A percentile compares a stretch with the other conserved stretches of the same genome.
Conservation (phyloP, 179 eudicot species). For the Vitellaria paradoxa region DNA sequence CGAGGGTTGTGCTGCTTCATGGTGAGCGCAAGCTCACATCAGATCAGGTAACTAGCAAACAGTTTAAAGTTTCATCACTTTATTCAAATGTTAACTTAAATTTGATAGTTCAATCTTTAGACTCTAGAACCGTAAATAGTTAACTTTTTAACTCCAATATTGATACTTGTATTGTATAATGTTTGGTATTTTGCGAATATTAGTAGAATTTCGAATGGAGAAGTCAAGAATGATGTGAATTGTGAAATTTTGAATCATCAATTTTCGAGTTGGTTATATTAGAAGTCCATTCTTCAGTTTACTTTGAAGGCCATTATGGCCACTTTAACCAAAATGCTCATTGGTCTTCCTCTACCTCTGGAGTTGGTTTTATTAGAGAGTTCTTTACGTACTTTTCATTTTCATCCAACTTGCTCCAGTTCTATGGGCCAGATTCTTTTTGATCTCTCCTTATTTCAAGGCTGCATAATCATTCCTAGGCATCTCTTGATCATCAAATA, state of each 20-base stretch:
- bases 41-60: constrained; percentile 50
- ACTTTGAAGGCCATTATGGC: not conserved
- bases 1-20: constrained; percentile 68
- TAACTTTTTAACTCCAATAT: not conserved
- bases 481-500: not conserved
- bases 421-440: not conserved
- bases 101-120: not conserved
- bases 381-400: not conserved
- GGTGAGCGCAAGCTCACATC: constrained; percentile 76
- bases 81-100: not conserved
- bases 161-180: not conserved
- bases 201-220: not conserved
- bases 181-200: not conserved
- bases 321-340: not conserved
- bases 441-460: not conserved
- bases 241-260: not conserved
- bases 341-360: not conserved
- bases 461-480: not conserved
- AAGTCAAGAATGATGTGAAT: not conserved
- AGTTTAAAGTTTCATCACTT: not conserved
- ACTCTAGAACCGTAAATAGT: no score
- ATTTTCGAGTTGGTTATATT: not conserved
- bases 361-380: not conserved
- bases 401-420: not conserved
- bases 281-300: not conserved